phyloP scores from a whole-genome alignment of 2,329 filamentous ascomycete species.

The Colletotrichum echinochloae region DNA sequence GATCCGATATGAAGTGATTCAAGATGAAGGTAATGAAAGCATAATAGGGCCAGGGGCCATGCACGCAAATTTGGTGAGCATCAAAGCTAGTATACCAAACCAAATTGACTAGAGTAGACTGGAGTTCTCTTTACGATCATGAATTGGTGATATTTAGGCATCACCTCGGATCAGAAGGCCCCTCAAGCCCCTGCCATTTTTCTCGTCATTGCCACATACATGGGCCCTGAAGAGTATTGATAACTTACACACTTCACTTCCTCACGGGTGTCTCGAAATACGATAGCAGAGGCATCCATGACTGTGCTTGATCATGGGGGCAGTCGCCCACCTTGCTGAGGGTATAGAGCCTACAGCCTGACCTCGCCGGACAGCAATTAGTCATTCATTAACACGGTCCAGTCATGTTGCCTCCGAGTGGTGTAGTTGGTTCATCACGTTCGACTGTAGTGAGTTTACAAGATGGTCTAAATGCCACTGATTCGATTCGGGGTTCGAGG shows the following conservation, averaged over 20 bases:
- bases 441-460: conserved; percentile 27
- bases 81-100: background rate
- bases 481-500: conserved; percentile 16
- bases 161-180: background rate
- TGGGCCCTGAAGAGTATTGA: too few species aligned
- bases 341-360: background rate
- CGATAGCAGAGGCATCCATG: too few species aligned
- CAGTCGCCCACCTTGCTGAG: background rate
- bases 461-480: conserved; percentile 27
- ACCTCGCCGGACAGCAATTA: background rate
- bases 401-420: background rate
- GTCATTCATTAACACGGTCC: background rate
- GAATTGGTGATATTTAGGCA: background rate
- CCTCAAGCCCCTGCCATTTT: background rate
- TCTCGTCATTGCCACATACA: background rate
- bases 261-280: background rate
- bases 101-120: background rate
- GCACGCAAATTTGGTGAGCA: too few species aligned
- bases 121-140: background rate
- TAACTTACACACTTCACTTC: too few species aligned
- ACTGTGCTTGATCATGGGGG: background rate
- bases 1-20: background rate
- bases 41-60: too few species aligned
- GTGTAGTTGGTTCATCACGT: conserved; percentile 30
- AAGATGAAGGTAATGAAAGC: too few species aligned